phyloP scores from a whole-genome alignment of 164 flowering plant genomes.

The Magnolia sinica region DNA sequence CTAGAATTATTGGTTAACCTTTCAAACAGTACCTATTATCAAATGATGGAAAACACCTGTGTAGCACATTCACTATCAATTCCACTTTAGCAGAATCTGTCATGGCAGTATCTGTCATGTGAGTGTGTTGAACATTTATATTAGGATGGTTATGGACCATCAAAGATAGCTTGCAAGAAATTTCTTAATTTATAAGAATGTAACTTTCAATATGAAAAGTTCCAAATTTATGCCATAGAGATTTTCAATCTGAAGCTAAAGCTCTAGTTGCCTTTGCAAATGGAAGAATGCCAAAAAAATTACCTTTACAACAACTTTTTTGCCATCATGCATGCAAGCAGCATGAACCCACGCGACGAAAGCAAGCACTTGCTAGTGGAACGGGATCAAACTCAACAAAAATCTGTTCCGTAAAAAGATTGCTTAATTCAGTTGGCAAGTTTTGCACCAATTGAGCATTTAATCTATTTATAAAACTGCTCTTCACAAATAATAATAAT shows the following conservation, averaged over 20 bases:
- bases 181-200: too few relatives aligned
- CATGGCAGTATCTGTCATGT: conserved; percentile 95
- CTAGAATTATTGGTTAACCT: background rate
- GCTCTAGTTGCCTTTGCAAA: background rate
- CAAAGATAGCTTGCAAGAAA: background rate
- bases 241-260: background rate
- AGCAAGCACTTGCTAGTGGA: conserved; percentile 86
- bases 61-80: conserved; percentile 69
- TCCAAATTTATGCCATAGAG: background rate
- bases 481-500: background rate
- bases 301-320: conserved; percentile 98
- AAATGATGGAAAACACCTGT: conserved; percentile 77
- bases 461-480: background rate
- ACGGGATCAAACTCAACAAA: conserved; percentile 74
- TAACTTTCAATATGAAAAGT: background rate
- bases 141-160: conserved; percentile 10
- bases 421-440: conserved; percentile 11
- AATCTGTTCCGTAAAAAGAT: conserved; percentile 39
- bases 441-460: background rate
- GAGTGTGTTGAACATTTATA: conserved; percentile 92
- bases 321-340: conserved; percentile 77
- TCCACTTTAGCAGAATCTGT: conserved; percentile 88
- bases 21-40: conserved; percentile 70
- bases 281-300: background rate
- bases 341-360: conserved; percentile 97